Base-by-base conservation (phyloP, 257 asterid species). In the Solanum appendiculatum region DNA sequence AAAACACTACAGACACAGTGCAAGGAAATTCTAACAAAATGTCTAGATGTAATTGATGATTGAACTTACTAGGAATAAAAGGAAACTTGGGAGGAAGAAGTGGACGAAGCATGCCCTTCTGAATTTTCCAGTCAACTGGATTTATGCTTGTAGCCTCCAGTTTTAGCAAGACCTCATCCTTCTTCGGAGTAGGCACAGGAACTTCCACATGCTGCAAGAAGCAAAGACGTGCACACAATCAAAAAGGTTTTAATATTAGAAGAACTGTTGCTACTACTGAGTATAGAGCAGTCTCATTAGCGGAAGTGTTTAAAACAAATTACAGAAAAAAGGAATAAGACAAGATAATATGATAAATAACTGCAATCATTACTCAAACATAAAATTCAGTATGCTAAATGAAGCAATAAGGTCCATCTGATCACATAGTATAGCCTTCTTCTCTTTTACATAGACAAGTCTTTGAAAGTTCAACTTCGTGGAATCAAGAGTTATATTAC, bases 71-170 rank as follows among this genome's bases (percentile, higher is more conserved):
- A 3, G 98, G 98, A 39, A 93, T 89, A 13, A 85, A 56, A 60
- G 93, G 97, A 89, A 93, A 93, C 70, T 86, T 90, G 84, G 87
- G 82, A 20, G 96, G 93, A 64, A 93, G 34, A 31, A 94, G 4
- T 48, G 94, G 96, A 70, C 93, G 92, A 20, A 90, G 44, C 85
- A 87, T 5, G 92, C 99, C 98, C 85, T 93, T 94, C 92, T 94
- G 90, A 18, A 91, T 88, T 83, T 91, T 94, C 94, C 94, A 92
- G 81, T 95, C 98, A 80, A 93, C 82, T 2, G 96, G 96, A 87
- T 95, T 95, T 51, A 95, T 64, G 89, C 95, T 93, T 37, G 90
- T 85, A 5, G 98, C 98, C 86, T 94, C 97, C 91, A 95, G 60
- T 86, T 92, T 95, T 44, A 95, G 88, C 90, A 95, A 83, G 39